A percentile compares a stretch with the other conserved stretches of the same genome.
phyloP scores from a whole-genome alignment of 2,329 filamentous ascomycete genomes.

The Aaosphaeria pasadenensis region DNA sequence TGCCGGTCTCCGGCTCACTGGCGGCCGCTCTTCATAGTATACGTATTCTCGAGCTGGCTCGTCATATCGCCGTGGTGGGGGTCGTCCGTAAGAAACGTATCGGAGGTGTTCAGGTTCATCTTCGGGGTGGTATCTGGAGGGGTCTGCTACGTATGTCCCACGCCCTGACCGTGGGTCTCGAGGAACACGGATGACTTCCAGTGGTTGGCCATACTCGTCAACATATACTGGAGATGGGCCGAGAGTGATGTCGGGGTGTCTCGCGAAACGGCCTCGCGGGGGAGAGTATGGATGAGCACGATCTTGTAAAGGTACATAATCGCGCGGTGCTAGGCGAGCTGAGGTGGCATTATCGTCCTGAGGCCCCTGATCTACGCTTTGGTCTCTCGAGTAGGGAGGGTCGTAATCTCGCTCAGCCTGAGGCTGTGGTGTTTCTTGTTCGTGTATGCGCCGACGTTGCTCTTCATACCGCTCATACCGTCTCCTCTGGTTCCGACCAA shows the following conservation, averaged over 20 bases:
- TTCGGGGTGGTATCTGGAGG: slow-evolving; percentile 19
- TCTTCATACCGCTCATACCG: slow-evolving; percentile 30
- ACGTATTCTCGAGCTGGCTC: slow-evolving; percentile 23
- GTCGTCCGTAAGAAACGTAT: slow-evolving; percentile 28
- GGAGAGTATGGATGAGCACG: slow-evolving; percentile 26
- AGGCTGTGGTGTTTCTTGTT: slow-evolving; percentile 35
- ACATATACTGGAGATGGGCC: slow-evolving; percentile 26
- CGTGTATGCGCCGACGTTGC: slow-evolving; percentile 32
- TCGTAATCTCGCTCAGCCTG: slow-evolving; percentile 24
- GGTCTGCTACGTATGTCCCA: slow-evolving; percentile 14
- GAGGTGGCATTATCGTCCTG: slow-evolving; percentile 25
- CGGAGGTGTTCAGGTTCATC: slow-evolving; percentile 24
- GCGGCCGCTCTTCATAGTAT: slow-evolving; percentile 29
- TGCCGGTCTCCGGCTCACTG: slow-evolving; percentile 13
- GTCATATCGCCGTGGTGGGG: slow-evolving; percentile 21
- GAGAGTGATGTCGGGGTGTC: neutral
- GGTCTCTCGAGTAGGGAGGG: slow-evolving; percentile 28
- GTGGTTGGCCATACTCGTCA: slow-evolving; percentile 27
- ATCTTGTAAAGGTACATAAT: slow-evolving; percentile 34
- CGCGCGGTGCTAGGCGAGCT: slow-evolving; percentile 18
- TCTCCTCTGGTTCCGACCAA: slow-evolving; percentile 32
- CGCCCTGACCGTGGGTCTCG: slow-evolving; percentile 19
- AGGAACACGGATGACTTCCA: slow-evolving; percentile 29
- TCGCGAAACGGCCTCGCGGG: slow-evolving; percentile 15
- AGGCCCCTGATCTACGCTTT: slow-evolving; percentile 25